These are phyloP conservation scores for Pleurotus platypus DNA, from an alignment of 768 basidiomycete species.

Conservation along the genomic window DNA sequence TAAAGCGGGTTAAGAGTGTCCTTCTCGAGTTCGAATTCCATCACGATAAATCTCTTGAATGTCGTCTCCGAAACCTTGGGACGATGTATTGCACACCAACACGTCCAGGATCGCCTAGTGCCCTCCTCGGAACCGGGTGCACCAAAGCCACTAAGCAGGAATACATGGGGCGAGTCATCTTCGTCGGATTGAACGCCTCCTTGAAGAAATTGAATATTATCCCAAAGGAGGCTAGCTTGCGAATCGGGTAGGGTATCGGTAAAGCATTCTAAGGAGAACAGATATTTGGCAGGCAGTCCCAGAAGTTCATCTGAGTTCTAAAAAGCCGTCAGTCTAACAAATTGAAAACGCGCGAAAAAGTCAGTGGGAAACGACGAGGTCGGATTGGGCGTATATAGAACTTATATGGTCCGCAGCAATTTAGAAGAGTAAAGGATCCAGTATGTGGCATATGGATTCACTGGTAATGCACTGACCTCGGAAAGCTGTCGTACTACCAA, in stretches of 20 bases:
- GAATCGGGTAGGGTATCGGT: slow-evolving; percentile 62
- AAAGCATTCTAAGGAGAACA: slow-evolving; percentile 73
- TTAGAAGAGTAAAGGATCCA: too few species aligned
- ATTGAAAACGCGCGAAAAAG: too few species aligned
- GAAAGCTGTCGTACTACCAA: slow-evolving; percentile 75
- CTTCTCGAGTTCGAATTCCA: slow-evolving; percentile 79
- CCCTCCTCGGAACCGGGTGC: slow-evolving; percentile 35
- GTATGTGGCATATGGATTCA: too few species aligned
- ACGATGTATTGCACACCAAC: slow-evolving; percentile 68
- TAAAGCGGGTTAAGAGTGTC: slow-evolving; percentile 72
- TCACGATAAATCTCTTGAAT: slow-evolving; percentile 42
- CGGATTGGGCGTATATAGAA: too few species aligned
- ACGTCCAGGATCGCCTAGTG: slow-evolving; percentile 50
- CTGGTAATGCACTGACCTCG: slow-evolving; percentile 46
- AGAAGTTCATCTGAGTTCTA: slow-evolving; percentile 76
- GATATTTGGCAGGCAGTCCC: slow-evolving; percentile 64
- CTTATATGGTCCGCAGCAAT: too few species aligned
- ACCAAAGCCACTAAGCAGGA: slow-evolving; percentile 68
- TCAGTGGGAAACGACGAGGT: too few species aligned
- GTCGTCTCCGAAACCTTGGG: slow-evolving; percentile 26
- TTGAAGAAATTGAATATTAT: slow-evolving; percentile 66
- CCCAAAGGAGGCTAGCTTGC: slow-evolving; percentile 66
- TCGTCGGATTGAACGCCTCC: slow-evolving; percentile 47
- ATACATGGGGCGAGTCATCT: slow-evolving; percentile 50
- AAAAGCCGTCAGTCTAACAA: neutral